Evolutionary conservation across 2,329 filamentous ascomycete species (phyloP).

Genomic region (Emmonsiellopsis sp.): DNA sequence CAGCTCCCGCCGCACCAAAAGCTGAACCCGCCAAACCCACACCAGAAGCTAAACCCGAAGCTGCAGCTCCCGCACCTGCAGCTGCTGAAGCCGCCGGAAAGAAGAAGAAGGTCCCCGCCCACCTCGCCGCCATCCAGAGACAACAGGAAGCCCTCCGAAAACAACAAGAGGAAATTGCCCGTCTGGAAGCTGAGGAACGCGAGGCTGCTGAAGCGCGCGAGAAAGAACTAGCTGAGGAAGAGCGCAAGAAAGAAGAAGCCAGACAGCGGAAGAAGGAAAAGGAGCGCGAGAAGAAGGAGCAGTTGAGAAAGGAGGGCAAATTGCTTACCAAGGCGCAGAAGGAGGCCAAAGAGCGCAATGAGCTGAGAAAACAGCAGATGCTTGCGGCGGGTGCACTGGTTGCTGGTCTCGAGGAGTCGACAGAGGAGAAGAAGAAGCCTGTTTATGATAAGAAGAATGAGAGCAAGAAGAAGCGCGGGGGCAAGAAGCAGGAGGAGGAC

Average conservation of each 20-base stretch:
- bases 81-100: conserved; percentile 45
- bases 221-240: conserved; percentile 35
- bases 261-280: conserved; percentile 40
- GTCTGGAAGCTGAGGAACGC: conserved; percentile 30
- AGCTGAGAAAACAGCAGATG: conserved; percentile 42
- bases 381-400: conserved; percentile 39
- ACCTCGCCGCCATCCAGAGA: conserved; percentile 42
- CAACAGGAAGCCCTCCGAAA: conserved; percentile 39
- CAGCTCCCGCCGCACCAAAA: conserved; percentile 44
- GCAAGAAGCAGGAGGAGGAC: conserved; percentile 52
- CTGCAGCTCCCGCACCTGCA: conserved; percentile 22
- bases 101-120: conserved; percentile 73
- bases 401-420: conserved; percentile 36
- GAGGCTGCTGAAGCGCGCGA: conserved; percentile 32
- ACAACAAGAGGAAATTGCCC: conserved; percentile 39
- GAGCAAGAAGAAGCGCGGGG: conserved; percentile 63
- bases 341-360: conserved; percentile 39
- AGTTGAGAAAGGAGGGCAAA: conserved; percentile 41
- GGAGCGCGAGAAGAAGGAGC: conserved; percentile 43
- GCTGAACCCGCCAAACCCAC: conserved; percentile 45
- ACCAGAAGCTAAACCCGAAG: conserved; percentile 23
- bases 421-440: conserved; percentile 66
- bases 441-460: conserved; percentile 50
- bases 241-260: conserved; percentile 37
- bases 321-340: conserved; percentile 41